phyloP scores from a whole-genome alignment of 2,329 filamentous ascomycete genomes.

The Penicillium verrucosum region DNA sequence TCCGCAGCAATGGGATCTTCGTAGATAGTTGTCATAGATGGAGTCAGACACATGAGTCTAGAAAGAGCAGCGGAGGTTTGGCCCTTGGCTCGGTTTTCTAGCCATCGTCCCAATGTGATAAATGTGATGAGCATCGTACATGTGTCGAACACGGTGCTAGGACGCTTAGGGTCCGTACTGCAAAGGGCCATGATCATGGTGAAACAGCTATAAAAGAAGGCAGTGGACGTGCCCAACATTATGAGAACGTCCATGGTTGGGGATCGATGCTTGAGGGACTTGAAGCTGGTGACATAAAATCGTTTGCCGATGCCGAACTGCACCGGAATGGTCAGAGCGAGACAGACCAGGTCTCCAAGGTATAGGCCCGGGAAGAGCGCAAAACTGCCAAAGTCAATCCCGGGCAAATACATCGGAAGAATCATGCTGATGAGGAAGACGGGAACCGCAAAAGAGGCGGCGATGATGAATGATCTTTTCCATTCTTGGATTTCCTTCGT shows the following conservation, averaged over 20 bases:
- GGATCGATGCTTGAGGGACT: constrained; percentile 82
- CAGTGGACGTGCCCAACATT: constrained; percentile 86
- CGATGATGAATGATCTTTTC: constrained; percentile 75
- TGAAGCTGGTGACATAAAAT: constrained; percentile 91
- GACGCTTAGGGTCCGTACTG: constrained; percentile 71
- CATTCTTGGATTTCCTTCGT: constrained; percentile 95
- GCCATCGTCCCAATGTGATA: constrained; percentile 81
- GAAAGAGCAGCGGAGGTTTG: constrained; percentile 94
- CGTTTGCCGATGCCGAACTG: constrained; percentile 95
- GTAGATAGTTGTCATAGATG: constrained; percentile 96
- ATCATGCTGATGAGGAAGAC: constrained; percentile 94
- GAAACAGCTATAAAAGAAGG: constrained; percentile 91
- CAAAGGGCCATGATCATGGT: constrained; percentile 81
- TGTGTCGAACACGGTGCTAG: constrained; percentile 91
- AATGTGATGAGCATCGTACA: constrained; percentile 98
- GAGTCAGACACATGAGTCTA: constrained; percentile 88
- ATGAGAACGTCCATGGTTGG: constrained; percentile 98
- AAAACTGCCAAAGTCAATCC: constrained; percentile 72
- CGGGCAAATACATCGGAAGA: constrained; percentile 77
- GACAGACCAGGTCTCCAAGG: constrained; percentile 81
- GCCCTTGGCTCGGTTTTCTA: constrained; percentile 93
- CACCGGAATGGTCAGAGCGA: constrained; percentile 81
- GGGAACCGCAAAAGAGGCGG: constrained; percentile 76
- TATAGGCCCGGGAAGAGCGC: constrained; percentile 70
- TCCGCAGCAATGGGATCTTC: constrained; percentile 89